Percentiles rank a stretch among this genome's conserved stretches.
These are phyloP conservation scores for Xylaria arbuscula DNA, from an alignment of 2,329 filamentous ascomycete genomes.

Conservation along the genomic window DNA sequence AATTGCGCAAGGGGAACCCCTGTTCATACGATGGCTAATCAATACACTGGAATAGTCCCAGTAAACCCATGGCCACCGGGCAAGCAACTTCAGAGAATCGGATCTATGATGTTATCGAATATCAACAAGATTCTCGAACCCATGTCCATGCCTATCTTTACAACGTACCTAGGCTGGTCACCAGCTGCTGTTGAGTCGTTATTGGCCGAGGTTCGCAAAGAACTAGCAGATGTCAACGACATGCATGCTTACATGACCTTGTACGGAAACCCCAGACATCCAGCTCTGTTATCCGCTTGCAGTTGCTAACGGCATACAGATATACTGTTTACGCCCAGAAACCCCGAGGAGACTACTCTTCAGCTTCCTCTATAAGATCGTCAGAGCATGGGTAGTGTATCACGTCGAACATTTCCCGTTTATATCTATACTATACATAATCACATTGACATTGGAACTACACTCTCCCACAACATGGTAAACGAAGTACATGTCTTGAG, in stretches of 20 bases:
- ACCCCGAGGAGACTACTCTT: constrained; percentile 42
- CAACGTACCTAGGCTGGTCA: constrained; percentile 42
- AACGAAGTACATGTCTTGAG: not conserved
- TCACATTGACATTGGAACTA: not conserved
- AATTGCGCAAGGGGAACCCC: not conserved
- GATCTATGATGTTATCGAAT: constrained; percentile 48
- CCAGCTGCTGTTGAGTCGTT: constrained; percentile 38
- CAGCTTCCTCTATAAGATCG: constrained; percentile 31
- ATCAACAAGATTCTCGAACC: constrained; percentile 44
- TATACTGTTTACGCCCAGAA: constrained; percentile 48
- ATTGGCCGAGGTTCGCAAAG: constrained; percentile 41
- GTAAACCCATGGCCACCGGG: constrained; percentile 49
- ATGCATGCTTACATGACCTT: constrained; percentile 47
- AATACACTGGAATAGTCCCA: constrained; percentile 36
- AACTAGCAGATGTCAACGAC: constrained; percentile 40
- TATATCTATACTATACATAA: not conserved
- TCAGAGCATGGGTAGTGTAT: constrained; percentile 21
- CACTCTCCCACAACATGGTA: too few relatives aligned
- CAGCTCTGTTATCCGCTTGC: not conserved
- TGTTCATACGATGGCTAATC: constrained; percentile 20
- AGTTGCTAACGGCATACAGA: constrained; percentile 34
- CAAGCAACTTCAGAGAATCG: constrained; percentile 46
- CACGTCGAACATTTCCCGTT: not conserved
- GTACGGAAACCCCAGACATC: constrained; percentile 31
- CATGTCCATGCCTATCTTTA: constrained; percentile 42